Percentiles rank a stretch among this genome's conserved stretches.
Evolutionary conservation across 2,329 filamentous ascomycete species (phyloP).

Genomic region (Endoconidiophora polonica): DNA sequence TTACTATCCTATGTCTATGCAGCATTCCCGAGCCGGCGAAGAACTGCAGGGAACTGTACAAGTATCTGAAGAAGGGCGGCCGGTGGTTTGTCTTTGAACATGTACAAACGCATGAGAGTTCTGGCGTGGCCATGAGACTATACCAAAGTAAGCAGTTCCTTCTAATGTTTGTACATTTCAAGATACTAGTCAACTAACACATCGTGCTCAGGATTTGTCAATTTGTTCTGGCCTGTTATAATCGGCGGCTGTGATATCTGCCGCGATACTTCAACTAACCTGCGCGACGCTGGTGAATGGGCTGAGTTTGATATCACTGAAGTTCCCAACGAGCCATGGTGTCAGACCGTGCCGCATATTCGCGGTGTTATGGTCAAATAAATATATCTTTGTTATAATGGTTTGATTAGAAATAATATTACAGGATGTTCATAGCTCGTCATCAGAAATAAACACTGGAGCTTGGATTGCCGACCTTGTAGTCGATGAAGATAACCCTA

Average conservation of each 20-base stretch:
- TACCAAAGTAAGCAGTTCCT: slow-evolving; percentile 33
- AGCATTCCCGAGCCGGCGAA: slow-evolving; percentile 42
- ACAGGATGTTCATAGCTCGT: slow-evolving; percentile 20
- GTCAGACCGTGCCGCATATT: slow-evolving; percentile 30
- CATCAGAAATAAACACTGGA: slow-evolving; percentile 24
- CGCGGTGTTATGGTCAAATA: slow-evolving; percentile 36
- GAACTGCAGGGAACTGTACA: slow-evolving; percentile 38
- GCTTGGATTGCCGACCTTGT: not conserved
- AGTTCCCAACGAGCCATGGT: slow-evolving; percentile 26
- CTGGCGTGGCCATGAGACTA: slow-evolving; percentile 23
- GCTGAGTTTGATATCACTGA: slow-evolving; percentile 29
- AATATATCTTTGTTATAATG: not conserved
- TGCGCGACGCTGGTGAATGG: slow-evolving; percentile 36
- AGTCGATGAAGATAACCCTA: not conserved
- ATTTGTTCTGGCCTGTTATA: slow-evolving; percentile 34
- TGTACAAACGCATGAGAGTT: slow-evolving; percentile 26
- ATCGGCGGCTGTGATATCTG: slow-evolving; percentile 36
- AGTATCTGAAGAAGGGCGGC: slow-evolving; percentile 42
- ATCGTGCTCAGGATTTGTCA: slow-evolving; percentile 26
- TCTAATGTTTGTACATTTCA: not conserved
- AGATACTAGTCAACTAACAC: not conserved
- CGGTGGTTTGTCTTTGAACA: slow-evolving; percentile 49
- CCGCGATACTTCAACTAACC: slow-evolving; percentile 28
- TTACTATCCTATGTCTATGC: slow-evolving; percentile 45
- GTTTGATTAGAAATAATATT: not conserved